Base-by-base conservation (phyloP, 371 early-diverging fungal species). In the Mortierella sp. region DNA sequence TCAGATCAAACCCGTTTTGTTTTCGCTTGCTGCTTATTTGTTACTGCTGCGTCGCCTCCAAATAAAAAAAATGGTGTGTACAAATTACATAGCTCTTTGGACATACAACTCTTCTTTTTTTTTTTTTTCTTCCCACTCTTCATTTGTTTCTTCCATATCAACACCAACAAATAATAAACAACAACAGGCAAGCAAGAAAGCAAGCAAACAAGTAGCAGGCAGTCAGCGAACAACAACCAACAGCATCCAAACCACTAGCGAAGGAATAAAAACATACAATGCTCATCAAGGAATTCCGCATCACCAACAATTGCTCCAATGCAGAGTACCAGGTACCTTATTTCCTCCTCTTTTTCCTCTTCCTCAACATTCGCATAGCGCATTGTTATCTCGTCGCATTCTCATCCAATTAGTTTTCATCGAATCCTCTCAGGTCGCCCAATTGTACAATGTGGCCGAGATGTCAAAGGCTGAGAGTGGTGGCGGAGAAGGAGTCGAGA, bases 401-500 rank as follows among this genome's bases (percentile, higher is more conserved):
- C n/a, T 61, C 10, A 26, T 22, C 26, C 28, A 42, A 55, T 31
- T 31, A 40, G 13, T 35, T 47, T 56, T 32, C 28, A 34, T 34
- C 22, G 19, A 19, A 10, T 28, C 47, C 19, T 19, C 57, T 19
- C 57, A 84, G 83, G 85, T 88, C 70, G 93, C 90, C 23, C 93
- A 93, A 82, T 83, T 93, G 29, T 93, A 89, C 72, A 88, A 90
- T 29, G 93, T 93, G 45, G 92, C 92, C 60, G 85, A 92, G 83
- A 89, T 91, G 77, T 92, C 92, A 51, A 89, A 91, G 76, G 90
- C 87, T 64, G 92, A 92, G 82, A 92, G 93, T 12, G 93, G 93
- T 34, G 89, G 86, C 31, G 93, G 93, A 64, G 93, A 93, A 69
- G 93, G 93, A 62, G 92, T 93, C 55, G 91, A 93, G 82, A 90